Evolutionary conservation across 441 rosid species (phyloP).

Genomic region (Erodium chrysanthum): DNA sequence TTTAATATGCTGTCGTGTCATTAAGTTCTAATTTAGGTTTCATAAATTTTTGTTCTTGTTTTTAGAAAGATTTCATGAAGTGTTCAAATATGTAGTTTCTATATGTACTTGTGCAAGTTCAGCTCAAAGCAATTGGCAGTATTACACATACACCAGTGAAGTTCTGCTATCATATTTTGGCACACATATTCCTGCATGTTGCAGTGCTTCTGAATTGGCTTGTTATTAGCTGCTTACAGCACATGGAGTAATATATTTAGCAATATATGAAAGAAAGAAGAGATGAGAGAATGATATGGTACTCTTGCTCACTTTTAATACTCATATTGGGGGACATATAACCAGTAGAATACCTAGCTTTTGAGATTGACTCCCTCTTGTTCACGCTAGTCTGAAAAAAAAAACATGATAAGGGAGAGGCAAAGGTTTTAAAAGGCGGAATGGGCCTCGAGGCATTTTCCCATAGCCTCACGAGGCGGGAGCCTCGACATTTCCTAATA

Average conservation of each 20-base stretch:
- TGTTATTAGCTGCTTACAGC: neutral
- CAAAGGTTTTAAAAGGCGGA: too few species aligned
- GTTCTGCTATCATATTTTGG: neutral
- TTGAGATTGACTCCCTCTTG: constrained; percentile 2
- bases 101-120: constrained; percentile 3
- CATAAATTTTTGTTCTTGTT: neutral
- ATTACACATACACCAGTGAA: neutral
- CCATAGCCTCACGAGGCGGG: too few species aligned
- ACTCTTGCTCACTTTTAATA: neutral
- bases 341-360: neutral
- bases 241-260: neutral
- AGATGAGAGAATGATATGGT: neutral
- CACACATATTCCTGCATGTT: too few species aligned
- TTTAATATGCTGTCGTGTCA: neutral
- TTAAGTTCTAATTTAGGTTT: neutral
- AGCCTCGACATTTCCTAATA: too few species aligned
- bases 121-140: neutral
- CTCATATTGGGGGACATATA: neutral
- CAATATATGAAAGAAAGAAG: neutral
- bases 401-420: neutral
- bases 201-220: too few species aligned
- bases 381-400: neutral
- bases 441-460: too few species aligned
- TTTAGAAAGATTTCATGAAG: neutral
- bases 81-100: neutral